A percentile compares a stretch with the other conserved stretches of the same genome.
These are phyloP conservation scores for Ogataea kodamae DNA, from an alignment of 805 yeast species.

Conservation along the genomic window DNA sequence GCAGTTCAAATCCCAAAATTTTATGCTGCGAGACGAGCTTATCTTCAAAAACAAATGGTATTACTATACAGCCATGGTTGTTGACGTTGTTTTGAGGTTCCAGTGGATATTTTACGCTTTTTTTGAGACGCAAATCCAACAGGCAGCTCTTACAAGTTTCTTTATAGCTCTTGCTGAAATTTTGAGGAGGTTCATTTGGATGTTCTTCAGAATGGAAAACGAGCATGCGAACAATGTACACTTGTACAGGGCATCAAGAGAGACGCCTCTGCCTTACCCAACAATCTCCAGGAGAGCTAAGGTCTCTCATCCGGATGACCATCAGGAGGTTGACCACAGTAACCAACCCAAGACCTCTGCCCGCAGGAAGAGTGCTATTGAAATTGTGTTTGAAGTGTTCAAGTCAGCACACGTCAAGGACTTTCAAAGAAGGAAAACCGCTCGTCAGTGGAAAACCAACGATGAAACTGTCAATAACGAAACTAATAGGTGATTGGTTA, in stretches of 20 bases:
- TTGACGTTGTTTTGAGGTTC: slow-evolving; percentile 73
- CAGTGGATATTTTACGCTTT: slow-evolving; percentile 91
- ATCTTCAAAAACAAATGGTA: slow-evolving; percentile 55
- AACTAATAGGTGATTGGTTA: slow-evolving; percentile 34
- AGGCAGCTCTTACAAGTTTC: slow-evolving; percentile 84
- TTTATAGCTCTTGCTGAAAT: slow-evolving; percentile 79
- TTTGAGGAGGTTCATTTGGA: slow-evolving; percentile 82
- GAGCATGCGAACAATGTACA: slow-evolving; percentile 92
- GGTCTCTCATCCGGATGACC: not conserved
- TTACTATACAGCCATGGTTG: slow-evolving; percentile 71
- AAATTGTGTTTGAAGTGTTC: slow-evolving; percentile 49
- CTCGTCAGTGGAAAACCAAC: slow-evolving; percentile 30
- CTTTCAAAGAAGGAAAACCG: slow-evolving; percentile 62
- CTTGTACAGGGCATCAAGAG: slow-evolving; percentile 82
- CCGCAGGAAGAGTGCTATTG: slow-evolving; percentile 30
- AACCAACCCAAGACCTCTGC: slow-evolving; percentile 1
- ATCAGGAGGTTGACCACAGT: not conserved
- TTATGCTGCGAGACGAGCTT: slow-evolving; percentile 66
- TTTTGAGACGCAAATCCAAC: slow-evolving; percentile 73
- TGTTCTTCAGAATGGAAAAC: slow-evolving; percentile 89
- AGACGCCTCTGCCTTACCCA: slow-evolving; percentile 79
- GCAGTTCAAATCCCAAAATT: slow-evolving; percentile 57
- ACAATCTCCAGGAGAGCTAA: slow-evolving; percentile 23
- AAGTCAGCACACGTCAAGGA: slow-evolving; percentile 81
- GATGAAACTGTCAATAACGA: slow-evolving; percentile 19